Evolutionary conservation across 2,329 filamentous ascomycete species (phyloP), one percentile per base, ranked within the genome.

Genomic region (Claviceps quebecensis): DNA sequence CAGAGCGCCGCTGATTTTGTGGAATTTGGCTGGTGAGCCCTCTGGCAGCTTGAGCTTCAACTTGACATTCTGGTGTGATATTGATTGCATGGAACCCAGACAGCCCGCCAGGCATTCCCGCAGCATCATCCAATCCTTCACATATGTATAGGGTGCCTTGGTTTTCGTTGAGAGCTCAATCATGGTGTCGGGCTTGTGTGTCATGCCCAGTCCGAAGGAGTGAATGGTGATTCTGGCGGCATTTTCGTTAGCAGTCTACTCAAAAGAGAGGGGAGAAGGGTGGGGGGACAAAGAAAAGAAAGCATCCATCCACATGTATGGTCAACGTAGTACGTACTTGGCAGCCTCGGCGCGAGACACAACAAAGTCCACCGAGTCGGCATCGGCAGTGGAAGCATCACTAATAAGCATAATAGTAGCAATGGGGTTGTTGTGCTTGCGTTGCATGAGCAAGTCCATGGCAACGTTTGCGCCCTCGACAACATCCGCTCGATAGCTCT

Each of bases 101-200:
- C 91, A 97, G 44, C 93, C 93, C 23, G 90, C 93, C 45, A 96
- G 77, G 65, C 93, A 97, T 67, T 98, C 93, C 29, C 93, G 84
- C 38, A 98, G 77, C 91, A 97, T 98, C 91, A 97, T 97, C 93
- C 93, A 98, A 67, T 98, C 93, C 69, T 97, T 98, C 59, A 98
- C 90, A 61, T 97, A 98, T 1, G 89, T 94, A 63, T 97, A 98
- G 1, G 89, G 94, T 4, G 90, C 93, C 70, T 97, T 98, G 3
- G 93, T 98, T 54, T 89, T 80, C 6, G 87, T 93, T 0, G 93
- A 97, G 13, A 98, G 73, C 68, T 97, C 91, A 56, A 98, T 95
- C 89, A 98, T 95, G 1, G 90, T 96, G 64, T 98, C 93, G 5
- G 93, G 93, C 69, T 97, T 97, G 69, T 98, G 93, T 0, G 91